Conservation (phyloP, 1,284 basidiomycete species). For the Moesziomyces sp. region DNA sequence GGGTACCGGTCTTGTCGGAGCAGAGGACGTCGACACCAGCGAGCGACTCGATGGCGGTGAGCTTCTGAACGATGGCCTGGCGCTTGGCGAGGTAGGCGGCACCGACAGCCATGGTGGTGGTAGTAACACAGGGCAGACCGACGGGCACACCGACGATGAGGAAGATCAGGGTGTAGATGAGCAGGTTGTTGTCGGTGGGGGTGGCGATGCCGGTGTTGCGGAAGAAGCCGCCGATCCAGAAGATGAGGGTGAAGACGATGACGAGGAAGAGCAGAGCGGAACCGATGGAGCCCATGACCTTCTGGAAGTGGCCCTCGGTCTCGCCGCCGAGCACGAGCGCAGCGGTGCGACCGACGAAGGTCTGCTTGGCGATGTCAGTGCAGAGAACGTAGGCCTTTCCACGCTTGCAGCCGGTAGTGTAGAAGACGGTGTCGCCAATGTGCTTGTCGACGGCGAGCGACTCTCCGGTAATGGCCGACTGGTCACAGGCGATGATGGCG, state of each 20-base stretch:
- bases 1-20: constrained; percentile 74
- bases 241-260: constrained; percentile 71
- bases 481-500: constrained; percentile 71
- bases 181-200: constrained; percentile 71
- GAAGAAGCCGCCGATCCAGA: constrained; percentile 72
- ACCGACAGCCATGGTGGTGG: constrained; percentile 73
- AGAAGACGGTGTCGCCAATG: constrained; percentile 71
- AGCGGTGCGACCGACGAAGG: constrained; percentile 72
- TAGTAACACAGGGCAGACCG: constrained; percentile 73
- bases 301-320: constrained; percentile 71
- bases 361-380: constrained; percentile 71
- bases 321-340: constrained; percentile 69
- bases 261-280: constrained; percentile 72
- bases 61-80: constrained; percentile 75
- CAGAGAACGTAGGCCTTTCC: constrained; percentile 72
- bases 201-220: constrained; percentile 70
- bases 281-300: constrained; percentile 72
- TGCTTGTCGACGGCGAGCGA: constrained; percentile 73
- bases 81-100: constrained; percentile 73
- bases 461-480: constrained; percentile 73
- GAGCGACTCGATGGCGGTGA: constrained; percentile 74
- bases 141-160: constrained; percentile 73
- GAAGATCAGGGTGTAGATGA: constrained; percentile 72
- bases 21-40: constrained; percentile 74
- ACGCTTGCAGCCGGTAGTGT: constrained; percentile 71